A percentile compares a stretch with the other conserved stretches of the same genome.
phyloP scores from a whole-genome alignment of 352 stramenopile species.

The Aphanomyces stellatus region DNA sequence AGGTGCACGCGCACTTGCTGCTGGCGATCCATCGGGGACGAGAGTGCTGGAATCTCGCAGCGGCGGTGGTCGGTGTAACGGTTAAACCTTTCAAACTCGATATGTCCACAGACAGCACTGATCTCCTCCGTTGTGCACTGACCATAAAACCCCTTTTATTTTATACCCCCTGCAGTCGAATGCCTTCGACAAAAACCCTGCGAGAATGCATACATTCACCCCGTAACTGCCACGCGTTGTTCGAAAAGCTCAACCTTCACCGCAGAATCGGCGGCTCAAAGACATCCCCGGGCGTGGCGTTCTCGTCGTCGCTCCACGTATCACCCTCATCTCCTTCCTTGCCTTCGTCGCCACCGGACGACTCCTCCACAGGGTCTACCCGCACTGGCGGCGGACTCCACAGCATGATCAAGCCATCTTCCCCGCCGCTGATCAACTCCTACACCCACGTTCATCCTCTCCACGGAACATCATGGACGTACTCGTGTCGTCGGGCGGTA shows the following conservation, averaged over 20 bases:
- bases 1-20: background rate
- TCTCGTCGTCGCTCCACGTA: constrained; percentile 14
- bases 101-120: background rate
- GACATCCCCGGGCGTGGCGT: constrained; percentile 20
- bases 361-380: constrained; percentile 21
- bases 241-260: background rate
- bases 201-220: too few species aligned
- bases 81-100: background rate
- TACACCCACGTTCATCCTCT: background rate
- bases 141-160: background rate
- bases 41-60: background rate
- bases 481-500: constrained; percentile 38
- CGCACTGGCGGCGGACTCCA: constrained; percentile 36
- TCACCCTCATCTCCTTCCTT: constrained; percentile 9
- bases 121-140: too few species aligned
- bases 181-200: background rate
- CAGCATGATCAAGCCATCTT: constrained; percentile 65
- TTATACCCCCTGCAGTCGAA: background rate
- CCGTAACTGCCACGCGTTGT: too few species aligned
- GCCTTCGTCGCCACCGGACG: background rate
- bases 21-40: background rate
- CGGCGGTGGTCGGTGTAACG: background rate
- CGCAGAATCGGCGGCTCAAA: constrained; percentile 66
- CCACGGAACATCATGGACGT: background rate
- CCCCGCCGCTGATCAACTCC: constrained; percentile 49